These are phyloP conservation scores for Didymella glomerata DNA, from an alignment of 2,329 filamentous ascomycete species.

Conservation along the genomic window DNA sequence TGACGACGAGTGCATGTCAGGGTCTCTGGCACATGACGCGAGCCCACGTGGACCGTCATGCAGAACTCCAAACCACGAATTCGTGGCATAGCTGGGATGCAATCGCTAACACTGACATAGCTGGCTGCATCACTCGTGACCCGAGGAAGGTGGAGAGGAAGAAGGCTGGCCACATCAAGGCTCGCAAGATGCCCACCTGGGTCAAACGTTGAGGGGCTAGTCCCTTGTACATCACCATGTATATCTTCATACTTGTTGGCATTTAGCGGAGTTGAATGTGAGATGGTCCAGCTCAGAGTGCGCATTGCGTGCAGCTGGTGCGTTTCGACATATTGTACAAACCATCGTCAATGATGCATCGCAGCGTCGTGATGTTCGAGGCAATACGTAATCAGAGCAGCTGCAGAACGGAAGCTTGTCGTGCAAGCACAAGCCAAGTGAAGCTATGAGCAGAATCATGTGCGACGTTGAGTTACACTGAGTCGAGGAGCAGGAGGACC, in stretches of 20 bases:
- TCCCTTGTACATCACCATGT: slow-evolving; percentile 35
- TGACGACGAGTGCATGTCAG: slow-evolving; percentile 6
- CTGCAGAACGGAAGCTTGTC: not conserved
- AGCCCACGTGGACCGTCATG: slow-evolving; percentile 9
- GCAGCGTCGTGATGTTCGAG: not conserved
- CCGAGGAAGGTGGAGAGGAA: slow-evolving; percentile 94
- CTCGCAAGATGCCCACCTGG: slow-evolving; percentile 97
- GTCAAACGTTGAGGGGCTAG: slow-evolving; percentile 73
- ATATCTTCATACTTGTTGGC: slow-evolving; percentile 23
- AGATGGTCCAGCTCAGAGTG: slow-evolving; percentile 7
- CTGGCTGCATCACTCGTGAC: slow-evolving; percentile 91
- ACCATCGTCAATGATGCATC: not conserved
- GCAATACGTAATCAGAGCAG: not conserved
- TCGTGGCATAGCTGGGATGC: not conserved
- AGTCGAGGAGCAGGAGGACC: not conserved
- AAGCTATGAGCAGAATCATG: not conserved
- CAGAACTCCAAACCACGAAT: slow-evolving; percentile 2
- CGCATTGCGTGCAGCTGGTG: not conserved
- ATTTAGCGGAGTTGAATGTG: slow-evolving; percentile 29
- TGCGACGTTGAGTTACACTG: not conserved
- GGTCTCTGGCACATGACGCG: not conserved
- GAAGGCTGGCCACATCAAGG: slow-evolving; percentile 95
- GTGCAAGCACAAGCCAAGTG: not conserved
- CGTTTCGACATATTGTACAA: not conserved
- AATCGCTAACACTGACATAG: slow-evolving; percentile 65